A percentile compares a stretch with the other conserved stretches of the same genome.
These are phyloP conservation scores for Aspergillus sp. DNA, from an alignment of 2,329 filamentous ascomycete species.

Conservation along the genomic window DNA sequence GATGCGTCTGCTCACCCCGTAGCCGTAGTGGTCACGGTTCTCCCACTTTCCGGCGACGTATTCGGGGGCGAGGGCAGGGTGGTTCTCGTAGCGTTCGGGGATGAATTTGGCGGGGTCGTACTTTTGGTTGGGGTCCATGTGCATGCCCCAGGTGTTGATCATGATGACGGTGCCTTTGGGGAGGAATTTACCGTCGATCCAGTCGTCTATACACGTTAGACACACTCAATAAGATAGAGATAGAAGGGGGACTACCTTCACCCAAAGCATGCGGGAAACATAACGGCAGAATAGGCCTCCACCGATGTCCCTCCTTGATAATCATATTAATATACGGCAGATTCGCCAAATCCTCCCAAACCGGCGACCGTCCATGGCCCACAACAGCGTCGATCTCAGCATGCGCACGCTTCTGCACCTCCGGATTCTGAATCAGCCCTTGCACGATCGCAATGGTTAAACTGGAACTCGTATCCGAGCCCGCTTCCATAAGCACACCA, in stretches of 20 bases:
- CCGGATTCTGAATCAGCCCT: slow-evolving; percentile 14
- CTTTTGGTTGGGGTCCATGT: slow-evolving; percentile 10
- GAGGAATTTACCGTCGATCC: slow-evolving; percentile 20
- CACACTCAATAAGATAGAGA: no score
- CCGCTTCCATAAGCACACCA: slow-evolving; percentile 13
- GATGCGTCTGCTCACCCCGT: slow-evolving; percentile 17
- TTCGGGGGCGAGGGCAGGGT: background rate
- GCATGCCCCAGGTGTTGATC: slow-evolving; percentile 26
- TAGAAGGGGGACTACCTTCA: background rate
- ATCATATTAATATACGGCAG: slow-evolving; percentile 5
- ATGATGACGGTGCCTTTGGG: slow-evolving; percentile 33
- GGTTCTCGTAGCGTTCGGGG: slow-evolving; percentile 33
- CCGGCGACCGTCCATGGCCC: slow-evolving; percentile 7
- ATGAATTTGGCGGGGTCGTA: slow-evolving; percentile 35
- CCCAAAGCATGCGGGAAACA: slow-evolving; percentile 20
- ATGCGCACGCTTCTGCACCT: slow-evolving; percentile 11
- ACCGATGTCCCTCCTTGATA: slow-evolving; percentile 29
- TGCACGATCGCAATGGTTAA: slow-evolving; percentile 7
- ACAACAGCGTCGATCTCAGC: slow-evolving; percentile 12
- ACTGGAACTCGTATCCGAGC: slow-evolving; percentile 6
- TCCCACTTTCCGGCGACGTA: background rate
- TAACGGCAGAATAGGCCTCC: slow-evolving; percentile 24
- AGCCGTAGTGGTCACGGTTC: slow-evolving; percentile 6
- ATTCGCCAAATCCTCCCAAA: slow-evolving; percentile 9
- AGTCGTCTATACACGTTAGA: slow-evolving; percentile 8